Evolutionary conservation across 352 stramenopile species (phyloP).

Genomic region (Pythium biforme): DNA sequence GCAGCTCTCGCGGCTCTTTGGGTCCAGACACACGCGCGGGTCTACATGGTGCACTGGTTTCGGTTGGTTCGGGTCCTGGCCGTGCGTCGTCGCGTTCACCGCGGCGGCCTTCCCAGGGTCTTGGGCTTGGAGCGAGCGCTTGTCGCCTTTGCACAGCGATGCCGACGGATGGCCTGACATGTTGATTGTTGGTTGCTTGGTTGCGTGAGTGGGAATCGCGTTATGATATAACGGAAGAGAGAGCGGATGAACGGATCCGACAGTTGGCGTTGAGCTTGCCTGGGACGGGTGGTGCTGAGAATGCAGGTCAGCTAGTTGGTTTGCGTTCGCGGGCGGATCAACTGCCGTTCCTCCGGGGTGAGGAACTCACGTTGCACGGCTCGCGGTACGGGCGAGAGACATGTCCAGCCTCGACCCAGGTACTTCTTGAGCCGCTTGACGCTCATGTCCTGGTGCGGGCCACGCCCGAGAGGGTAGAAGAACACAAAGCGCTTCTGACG

Average conservation of each 20-base stretch:
- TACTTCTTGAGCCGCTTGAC: slow-evolving; percentile 26
- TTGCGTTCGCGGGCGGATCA: slow-evolving; percentile 4
- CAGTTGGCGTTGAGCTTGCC: neutral
- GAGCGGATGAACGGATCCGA: neutral
- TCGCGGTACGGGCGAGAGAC: slow-evolving; percentile 16
- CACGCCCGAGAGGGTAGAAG: slow-evolving; percentile 17
- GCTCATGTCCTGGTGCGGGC: slow-evolving; percentile 5
- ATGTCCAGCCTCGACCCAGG: slow-evolving; percentile 29
- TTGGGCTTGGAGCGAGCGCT: neutral
- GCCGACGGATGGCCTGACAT: slow-evolving; percentile 12
- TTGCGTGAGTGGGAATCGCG: neutral
- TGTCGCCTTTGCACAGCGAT: slow-evolving; percentile 9
- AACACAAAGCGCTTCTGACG: slow-evolving; percentile 28
- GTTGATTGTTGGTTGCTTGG: neutral
- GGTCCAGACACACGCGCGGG: neutral
- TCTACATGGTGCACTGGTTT: neutral
- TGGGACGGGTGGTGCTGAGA: neutral
- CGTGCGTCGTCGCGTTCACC: slow-evolving; percentile 5
- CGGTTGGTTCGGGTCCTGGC: neutral
- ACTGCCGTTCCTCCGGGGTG: neutral
- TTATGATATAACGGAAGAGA: neutral
- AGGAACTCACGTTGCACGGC: slow-evolving; percentile 1
- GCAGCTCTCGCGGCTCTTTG: neutral
- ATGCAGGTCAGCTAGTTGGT: neutral
- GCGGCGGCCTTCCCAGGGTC: neutral